phyloP scores from a whole-genome alignment of 2,329 filamentous ascomycete genomes.

The Cercospora beticola region DNA sequence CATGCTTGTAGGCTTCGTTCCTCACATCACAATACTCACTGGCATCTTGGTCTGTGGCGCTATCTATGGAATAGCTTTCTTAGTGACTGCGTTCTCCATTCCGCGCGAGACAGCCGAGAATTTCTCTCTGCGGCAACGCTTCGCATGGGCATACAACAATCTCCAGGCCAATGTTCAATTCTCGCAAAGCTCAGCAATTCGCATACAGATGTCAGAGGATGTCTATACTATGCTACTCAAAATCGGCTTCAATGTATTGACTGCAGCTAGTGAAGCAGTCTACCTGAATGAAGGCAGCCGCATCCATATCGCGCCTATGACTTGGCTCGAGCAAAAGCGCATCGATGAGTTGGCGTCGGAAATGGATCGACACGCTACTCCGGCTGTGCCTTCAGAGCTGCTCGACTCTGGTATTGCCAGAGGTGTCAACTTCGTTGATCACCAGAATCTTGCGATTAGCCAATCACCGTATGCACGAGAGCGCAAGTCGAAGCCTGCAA shows the following conservation, averaged over 20 bases:
- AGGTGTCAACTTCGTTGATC: slow-evolving; percentile 36
- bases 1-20: slow-evolving; percentile 91
- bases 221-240: slow-evolving; percentile 90
- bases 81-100: slow-evolving; percentile 70
- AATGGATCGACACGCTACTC: slow-evolving; percentile 40
- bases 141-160: slow-evolving; percentile 74
- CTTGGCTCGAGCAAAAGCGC: slow-evolving; percentile 89
- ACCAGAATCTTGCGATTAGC: slow-evolving; percentile 36
- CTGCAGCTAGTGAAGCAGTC: slow-evolving; percentile 91
- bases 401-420: slow-evolving; percentile 44
- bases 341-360: slow-evolving; percentile 69
- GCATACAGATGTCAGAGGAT: slow-evolving; percentile 83
- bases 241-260: slow-evolving; percentile 82
- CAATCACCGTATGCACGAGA: slow-evolving; percentile 65
- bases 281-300: slow-evolving; percentile 86
- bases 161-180: slow-evolving; percentile 90
- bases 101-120: slow-evolving; percentile 52
- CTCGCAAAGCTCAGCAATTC: slow-evolving; percentile 62
- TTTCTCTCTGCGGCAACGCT: slow-evolving; percentile 57
- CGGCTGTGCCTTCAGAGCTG: slow-evolving; percentile 45
- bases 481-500: slow-evolving; percentile 50
- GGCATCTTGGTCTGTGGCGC: slow-evolving; percentile 73
- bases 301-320: slow-evolving; percentile 71
- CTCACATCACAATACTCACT: slow-evolving; percentile 79
- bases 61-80: slow-evolving; percentile 76